Percentiles rank a stretch among this genome's conserved stretches.
These are phyloP conservation scores for Leccinum subrobustum DNA, from an alignment of 1,284 basidiomycete species.

Conservation along the genomic window DNA sequence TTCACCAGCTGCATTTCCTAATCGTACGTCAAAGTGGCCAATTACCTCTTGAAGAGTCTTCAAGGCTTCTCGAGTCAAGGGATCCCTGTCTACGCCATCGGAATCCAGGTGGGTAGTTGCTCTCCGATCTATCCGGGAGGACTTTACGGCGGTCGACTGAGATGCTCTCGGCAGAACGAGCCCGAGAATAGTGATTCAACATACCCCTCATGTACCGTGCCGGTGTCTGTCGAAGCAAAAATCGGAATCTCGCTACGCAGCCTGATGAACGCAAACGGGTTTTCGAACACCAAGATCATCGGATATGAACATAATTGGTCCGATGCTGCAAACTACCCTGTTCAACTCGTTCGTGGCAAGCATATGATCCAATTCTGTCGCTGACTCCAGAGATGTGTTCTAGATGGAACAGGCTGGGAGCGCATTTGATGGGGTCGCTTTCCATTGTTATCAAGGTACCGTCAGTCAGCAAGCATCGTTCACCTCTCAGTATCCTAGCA, in stretches of 20 bases:
- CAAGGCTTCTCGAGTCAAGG: slow-evolving; percentile 46
- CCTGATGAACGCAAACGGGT: slow-evolving; percentile 46
- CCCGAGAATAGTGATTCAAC: slow-evolving; percentile 45
- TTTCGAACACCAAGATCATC: slow-evolving; percentile 43
- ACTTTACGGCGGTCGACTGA: neutral
- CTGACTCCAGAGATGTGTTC: slow-evolving; percentile 1
- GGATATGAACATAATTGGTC: slow-evolving; percentile 54
- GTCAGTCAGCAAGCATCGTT: slow-evolving; percentile 43
- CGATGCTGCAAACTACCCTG: slow-evolving; percentile 47
- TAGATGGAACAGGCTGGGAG: slow-evolving; percentile 48
- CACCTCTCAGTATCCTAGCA: slow-evolving; percentile 43
- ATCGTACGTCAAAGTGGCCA: slow-evolving; percentile 38
- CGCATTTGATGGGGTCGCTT: slow-evolving; percentile 48
- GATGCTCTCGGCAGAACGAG: slow-evolving; percentile 42
- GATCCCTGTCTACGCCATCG: slow-evolving; percentile 43
- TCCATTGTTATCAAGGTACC: slow-evolving; percentile 50
- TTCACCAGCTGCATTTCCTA: neutral
- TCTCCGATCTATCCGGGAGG: neutral
- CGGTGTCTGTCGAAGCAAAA: slow-evolving; percentile 39
- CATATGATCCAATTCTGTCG: neutral
- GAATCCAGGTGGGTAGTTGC: slow-evolving; percentile 39
- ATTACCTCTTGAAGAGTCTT: slow-evolving; percentile 46
- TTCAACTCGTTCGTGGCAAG: slow-evolving; percentile 43
- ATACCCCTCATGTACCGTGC: slow-evolving; percentile 45
- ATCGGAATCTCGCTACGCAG: slow-evolving; percentile 43